phyloP scores from a whole-genome alignment of 108 stramenopile genomes.

The Pseudonitzschia multistriata region DNA sequence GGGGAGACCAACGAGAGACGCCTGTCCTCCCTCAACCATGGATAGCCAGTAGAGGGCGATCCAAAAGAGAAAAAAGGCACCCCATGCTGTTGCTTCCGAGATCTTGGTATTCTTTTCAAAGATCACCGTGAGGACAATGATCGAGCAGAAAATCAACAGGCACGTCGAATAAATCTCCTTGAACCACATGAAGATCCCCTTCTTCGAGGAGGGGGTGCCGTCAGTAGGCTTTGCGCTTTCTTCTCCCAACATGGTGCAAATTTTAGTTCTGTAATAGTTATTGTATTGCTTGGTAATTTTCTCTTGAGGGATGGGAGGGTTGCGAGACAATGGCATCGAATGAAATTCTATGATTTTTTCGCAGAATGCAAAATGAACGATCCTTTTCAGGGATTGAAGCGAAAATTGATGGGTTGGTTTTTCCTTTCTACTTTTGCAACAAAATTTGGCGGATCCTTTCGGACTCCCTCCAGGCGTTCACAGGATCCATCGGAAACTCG shows the following conservation, averaged over 20 bases:
- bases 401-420: too few relatives aligned
- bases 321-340: too few relatives aligned
- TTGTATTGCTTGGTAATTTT: too few relatives aligned
- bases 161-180: constrained; percentile 47
- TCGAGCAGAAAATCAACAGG: constrained; percentile 58
- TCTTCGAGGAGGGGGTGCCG: neutral
- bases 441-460: too few relatives aligned
- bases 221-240: neutral
- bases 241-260: constrained; percentile 4
- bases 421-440: too few relatives aligned
- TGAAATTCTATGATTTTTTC: too few relatives aligned
- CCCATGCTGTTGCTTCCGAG: constrained; percentile 44
- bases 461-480: too few relatives aligned
- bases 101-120: constrained; percentile 61
- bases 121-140: constrained; percentile 55
- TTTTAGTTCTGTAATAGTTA: too few relatives aligned
- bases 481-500: too few relatives aligned
- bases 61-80: constrained; percentile 48
- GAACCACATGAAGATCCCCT: constrained; percentile 26
- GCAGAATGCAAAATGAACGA: too few relatives aligned
- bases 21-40: constrained; percentile 81
- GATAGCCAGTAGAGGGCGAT: constrained; percentile 54
- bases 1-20: constrained; percentile 71
- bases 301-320: too few relatives aligned
- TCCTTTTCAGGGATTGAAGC: too few relatives aligned